phyloP scores from a whole-genome alignment of 1,284 basidiomycete species.

The Phenoliferia sp. region DNA sequence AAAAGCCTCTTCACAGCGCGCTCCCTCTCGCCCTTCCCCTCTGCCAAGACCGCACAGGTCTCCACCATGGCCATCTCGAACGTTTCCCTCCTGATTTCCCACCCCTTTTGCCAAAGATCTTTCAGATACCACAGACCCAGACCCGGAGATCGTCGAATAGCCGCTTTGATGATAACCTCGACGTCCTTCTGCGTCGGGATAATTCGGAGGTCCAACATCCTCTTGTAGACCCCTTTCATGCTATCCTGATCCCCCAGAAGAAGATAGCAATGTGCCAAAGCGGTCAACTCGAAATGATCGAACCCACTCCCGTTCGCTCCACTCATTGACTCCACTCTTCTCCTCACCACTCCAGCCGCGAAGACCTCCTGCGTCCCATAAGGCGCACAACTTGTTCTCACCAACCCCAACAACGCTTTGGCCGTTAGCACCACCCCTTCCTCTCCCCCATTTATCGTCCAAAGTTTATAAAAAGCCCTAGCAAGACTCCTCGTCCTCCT shows the following conservation, averaged over 20 bases:
- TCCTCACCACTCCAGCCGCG: background rate
- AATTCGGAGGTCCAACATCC: conserved; percentile 2
- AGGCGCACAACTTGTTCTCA: background rate
- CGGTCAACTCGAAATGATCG: conserved; percentile 24
- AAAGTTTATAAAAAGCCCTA: background rate
- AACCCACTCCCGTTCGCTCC: background rate
- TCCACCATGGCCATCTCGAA: too few species aligned
- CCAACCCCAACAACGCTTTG: conserved; percentile 3
- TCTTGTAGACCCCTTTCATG: conserved; percentile 14
- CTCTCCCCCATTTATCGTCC: background rate
- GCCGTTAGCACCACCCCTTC: conserved; percentile 3
- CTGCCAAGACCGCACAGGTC: too few species aligned
- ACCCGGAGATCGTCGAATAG: background rate
- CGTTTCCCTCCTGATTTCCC: background rate
- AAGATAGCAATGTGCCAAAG: conserved; percentile 20
- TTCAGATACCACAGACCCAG: background rate
- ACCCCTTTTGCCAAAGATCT: background rate
- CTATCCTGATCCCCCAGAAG: conserved; percentile 7
- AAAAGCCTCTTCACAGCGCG: background rate
- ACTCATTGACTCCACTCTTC: conserved; percentile 3
- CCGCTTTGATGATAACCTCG: conserved; percentile 6
- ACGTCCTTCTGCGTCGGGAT: conserved; percentile 22
- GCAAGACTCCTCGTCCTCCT: background rate
- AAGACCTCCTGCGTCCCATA: background rate
- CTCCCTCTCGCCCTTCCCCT: background rate